A percentile compares a stretch with the other conserved stretches of the same genome.
Evolutionary conservation across 2,329 filamentous ascomycete species (phyloP).

Genomic region (Colletotrichum eremochloae): DNA sequence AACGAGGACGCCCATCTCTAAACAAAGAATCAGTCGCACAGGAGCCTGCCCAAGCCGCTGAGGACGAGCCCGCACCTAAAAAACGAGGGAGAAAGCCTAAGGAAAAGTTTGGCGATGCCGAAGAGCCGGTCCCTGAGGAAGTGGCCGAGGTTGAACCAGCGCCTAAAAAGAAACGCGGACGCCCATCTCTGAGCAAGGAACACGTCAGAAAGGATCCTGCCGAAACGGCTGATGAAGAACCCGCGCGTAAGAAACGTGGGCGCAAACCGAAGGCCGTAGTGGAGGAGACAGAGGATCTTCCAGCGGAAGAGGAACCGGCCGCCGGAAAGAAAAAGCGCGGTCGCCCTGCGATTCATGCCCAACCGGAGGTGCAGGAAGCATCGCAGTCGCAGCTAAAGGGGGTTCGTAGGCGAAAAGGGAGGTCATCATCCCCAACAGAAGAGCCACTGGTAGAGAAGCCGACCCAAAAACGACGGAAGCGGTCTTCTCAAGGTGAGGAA

Average conservation of each 20-base stretch:
- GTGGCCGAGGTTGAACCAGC: constrained; percentile 26
- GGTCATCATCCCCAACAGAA: constrained; percentile 4
- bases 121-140: constrained; percentile 11
- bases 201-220: constrained; percentile 24
- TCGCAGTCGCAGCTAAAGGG: constrained; percentile 3
- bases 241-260: constrained; percentile 33
- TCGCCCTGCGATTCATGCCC: constrained; percentile 19
- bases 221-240: constrained; percentile 33
- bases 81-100: constrained; percentile 29
- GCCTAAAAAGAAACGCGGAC: constrained; percentile 45
- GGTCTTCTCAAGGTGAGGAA: constrained; percentile 25
- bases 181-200: constrained; percentile 46
- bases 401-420: constrained; percentile 2
- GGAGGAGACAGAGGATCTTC: constrained; percentile 36
- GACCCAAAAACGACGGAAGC: constrained; percentile 25
- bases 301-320: constrained; percentile 22
- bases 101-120: constrained; percentile 8
- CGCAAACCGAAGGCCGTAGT: constrained; percentile 42
- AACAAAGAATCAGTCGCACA: constrained; percentile 36
- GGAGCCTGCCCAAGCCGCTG: constrained; percentile 20
- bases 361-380: constrained; percentile 35
- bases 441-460: constrained; percentile 7
- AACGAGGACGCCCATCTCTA: constrained; percentile 48
- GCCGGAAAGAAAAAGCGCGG: constrained; percentile 17
- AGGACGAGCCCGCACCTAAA: constrained; percentile 32